Evolutionary conservation across 2,329 filamentous ascomycete species (phyloP).

Genomic region (Xylariales sp.): DNA sequence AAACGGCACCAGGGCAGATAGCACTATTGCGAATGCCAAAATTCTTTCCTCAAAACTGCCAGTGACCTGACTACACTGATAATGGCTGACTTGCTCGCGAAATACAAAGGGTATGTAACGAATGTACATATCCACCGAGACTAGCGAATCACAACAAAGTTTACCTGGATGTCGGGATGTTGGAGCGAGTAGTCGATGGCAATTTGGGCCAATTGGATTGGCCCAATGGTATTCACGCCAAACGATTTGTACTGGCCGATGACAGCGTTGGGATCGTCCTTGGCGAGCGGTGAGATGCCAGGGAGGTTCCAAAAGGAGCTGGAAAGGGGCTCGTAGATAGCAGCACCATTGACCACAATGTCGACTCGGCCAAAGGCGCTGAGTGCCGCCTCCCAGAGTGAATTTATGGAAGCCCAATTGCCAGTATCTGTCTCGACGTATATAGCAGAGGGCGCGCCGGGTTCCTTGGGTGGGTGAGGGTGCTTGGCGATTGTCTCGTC

Average conservation of each 20-base stretch:
- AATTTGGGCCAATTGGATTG: slow-evolving; percentile 18
- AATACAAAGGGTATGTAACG: slow-evolving; percentile 25
- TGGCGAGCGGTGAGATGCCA: slow-evolving; percentile 11
- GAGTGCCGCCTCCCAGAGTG: slow-evolving; percentile 13
- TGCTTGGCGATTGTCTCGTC: slow-evolving; percentile 11
- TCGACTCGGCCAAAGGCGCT: slow-evolving; percentile 12
- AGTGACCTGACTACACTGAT: slow-evolving; percentile 18
- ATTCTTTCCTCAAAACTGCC: slow-evolving; percentile 19
- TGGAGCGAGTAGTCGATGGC: slow-evolving; percentile 23
- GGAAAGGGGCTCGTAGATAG: slow-evolving; percentile 16
- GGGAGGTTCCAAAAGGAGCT: slow-evolving; percentile 17
- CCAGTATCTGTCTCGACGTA: slow-evolving; percentile 12
- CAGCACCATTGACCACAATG: slow-evolving; percentile 12
- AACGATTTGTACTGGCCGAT: slow-evolving; percentile 14
- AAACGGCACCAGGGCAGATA: slow-evolving; percentile 28
- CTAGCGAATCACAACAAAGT: slow-evolving; percentile 22
- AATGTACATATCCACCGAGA: slow-evolving; percentile 23
- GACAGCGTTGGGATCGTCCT: slow-evolving; percentile 11
- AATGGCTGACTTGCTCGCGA: slow-evolving; percentile 22
- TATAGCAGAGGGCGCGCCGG: slow-evolving; percentile 1
- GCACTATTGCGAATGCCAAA: slow-evolving; percentile 27
- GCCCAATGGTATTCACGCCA: slow-evolving; percentile 15
- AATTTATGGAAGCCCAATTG: slow-evolving; percentile 20
- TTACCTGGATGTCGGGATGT: slow-evolving; percentile 15
- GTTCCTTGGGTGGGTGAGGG: slow-evolving; percentile 5